phyloP scores from a whole-genome alignment of 441 rosid genomes.

The Breynia disticha region DNA sequence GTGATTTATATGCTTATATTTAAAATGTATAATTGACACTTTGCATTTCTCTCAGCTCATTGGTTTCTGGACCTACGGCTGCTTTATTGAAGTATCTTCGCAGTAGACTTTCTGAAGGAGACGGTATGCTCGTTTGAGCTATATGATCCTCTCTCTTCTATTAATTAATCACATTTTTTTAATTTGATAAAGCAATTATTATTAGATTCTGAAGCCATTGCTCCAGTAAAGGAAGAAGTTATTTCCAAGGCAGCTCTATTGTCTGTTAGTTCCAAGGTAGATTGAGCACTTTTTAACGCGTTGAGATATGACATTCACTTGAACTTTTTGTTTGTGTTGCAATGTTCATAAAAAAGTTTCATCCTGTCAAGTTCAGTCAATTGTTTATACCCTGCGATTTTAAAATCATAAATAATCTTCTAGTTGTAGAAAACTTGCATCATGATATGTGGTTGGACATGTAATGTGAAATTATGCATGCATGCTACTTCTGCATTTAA shows the following conservation, averaged over 20 bases:
- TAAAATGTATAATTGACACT: conserved; percentile 10
- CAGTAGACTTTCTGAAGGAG: conserved; percentile 69
- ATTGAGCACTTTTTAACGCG: no score
- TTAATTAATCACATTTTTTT: conserved; percentile 3
- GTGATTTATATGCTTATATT: conserved; percentile 10
- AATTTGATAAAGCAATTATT: conserved; percentile 6
- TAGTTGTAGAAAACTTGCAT: background rate
- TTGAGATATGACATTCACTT: no score
- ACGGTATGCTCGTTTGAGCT: conserved; percentile 31
- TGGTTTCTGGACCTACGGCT: conserved; percentile 89
- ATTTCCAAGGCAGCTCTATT: conserved; percentile 75
- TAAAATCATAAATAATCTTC: background rate
- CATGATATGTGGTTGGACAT: background rate
- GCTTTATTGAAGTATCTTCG: conserved; percentile 72
- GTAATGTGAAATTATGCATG: background rate
- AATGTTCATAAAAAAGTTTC: background rate
- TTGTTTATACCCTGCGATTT: background rate
- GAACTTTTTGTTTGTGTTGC: background rate
- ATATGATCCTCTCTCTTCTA: conserved; percentile 2
- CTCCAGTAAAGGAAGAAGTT: conserved; percentile 49
- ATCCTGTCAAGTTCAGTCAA: conserved; percentile 3
- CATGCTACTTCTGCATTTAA: background rate
- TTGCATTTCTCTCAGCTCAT: conserved; percentile 37
- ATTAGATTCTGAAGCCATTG: conserved; percentile 50
- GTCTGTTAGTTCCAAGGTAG: conserved; percentile 79